Evolutionary conservation across 2,329 filamentous ascomycete species (phyloP), one percentile per base, ranked within the genome.

Genomic region (Phialophora tarda): DNA sequence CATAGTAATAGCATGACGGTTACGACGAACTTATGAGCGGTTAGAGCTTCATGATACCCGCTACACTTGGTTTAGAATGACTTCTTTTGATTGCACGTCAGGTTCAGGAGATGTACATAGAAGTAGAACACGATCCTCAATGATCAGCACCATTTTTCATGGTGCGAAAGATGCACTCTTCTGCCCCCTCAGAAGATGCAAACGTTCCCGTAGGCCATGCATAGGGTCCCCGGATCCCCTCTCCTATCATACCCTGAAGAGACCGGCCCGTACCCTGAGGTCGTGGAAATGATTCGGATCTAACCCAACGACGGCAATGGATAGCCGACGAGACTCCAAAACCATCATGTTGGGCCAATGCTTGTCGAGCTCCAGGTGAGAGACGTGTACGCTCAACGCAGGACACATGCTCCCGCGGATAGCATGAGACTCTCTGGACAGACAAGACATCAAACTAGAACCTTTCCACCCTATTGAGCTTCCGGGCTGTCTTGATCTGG

Each of bases 1-100:
- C 85, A 96, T 78, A 93, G 90, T 77, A 96, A 96, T 78, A 92
- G 89, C 74, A 93, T 96, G 90, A 96, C 91, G 17, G 92, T 96
- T 55, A 96, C 90, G 6, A 90, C 91, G 74, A 91, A 88, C 75
- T 78, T 92, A 68, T 91, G 73, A 75, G 60, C 26, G 21, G 23
- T 26, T 24, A 54, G 63, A n/a, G 30, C 44, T 34, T 60, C 26
- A 28, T 30, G 55, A 56, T n/a, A 56, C 34, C 38, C 56, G 24
- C 17, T 34, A 55, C 28, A 30, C 53, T 32, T 34, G 53, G 53
- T 21, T 34, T 32, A 55, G 53, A 55, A 55, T 30, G 53, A 34
- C n/a, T 55, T 34, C 17, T 34, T 55, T 21, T 3, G 11, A 21
- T 55, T 55, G 14, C 17, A 34, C 28, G 12, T 28, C 23, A 10